These are phyloP conservation scores for Juglanconis sp. DNA, from an alignment of 2,329 filamentous ascomycete genomes.

Conservation along the genomic window DNA sequence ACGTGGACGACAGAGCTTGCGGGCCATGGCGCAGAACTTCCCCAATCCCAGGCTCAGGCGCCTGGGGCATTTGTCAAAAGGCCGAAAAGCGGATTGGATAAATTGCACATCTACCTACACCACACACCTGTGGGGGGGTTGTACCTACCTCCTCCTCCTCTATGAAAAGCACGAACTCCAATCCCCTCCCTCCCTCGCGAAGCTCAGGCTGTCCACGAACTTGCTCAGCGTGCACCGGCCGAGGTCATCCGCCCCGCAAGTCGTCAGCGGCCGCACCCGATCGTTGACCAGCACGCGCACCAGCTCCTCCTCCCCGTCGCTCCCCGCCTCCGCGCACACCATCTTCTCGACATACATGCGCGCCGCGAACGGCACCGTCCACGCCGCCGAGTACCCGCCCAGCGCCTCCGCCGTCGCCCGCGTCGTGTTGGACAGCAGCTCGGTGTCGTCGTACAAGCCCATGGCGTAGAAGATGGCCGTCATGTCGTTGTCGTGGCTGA, in stretches of 20 bases:
- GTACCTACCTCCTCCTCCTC: background rate
- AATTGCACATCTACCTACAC: no score
- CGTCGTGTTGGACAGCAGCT: constrained; percentile 48
- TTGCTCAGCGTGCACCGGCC: constrained; percentile 67
- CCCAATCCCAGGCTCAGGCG: no score
- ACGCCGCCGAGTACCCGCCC: constrained; percentile 68
- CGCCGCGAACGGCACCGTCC: constrained; percentile 78
- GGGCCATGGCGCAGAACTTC: no score
- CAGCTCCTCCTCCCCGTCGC: constrained; percentile 53
- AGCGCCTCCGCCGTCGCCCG: constrained; percentile 39
- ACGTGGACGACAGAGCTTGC: no score
- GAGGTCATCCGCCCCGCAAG: constrained; percentile 65
- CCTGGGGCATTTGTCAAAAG: no score
- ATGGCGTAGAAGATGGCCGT: constrained; percentile 71
- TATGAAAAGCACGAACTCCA: constrained; percentile 65
- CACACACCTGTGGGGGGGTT: no score
- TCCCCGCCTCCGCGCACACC: constrained; percentile 48
- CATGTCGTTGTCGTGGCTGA: constrained; percentile 90
- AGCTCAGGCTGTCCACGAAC: constrained; percentile 73
- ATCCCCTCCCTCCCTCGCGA: constrained; percentile 67
- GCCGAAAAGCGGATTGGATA: background rate
- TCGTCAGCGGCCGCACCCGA: constrained; percentile 68
- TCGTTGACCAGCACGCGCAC: constrained; percentile 84
- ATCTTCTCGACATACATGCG: constrained; percentile 88
- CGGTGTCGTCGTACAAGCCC: constrained; percentile 70